Percentiles rank a stretch among this genome's conserved stretches.
Conservation (phyloP, 2,329 filamentous ascomycete genomes). For the Stylonectria norvegica region DNA sequence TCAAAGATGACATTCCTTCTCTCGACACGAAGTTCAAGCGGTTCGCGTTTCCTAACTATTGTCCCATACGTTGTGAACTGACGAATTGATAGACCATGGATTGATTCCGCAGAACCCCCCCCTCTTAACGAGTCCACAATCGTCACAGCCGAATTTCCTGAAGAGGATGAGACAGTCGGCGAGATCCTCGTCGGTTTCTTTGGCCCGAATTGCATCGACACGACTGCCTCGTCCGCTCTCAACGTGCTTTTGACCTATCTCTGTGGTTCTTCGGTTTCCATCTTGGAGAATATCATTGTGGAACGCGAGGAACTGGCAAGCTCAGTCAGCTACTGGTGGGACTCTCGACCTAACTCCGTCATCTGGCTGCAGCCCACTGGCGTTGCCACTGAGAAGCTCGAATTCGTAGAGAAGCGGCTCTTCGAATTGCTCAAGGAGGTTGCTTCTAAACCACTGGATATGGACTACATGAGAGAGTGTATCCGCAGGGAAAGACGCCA, state of each 20-base stretch:
- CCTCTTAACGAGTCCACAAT: constrained; percentile 68
- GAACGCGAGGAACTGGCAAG: constrained; percentile 91
- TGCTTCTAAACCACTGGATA: constrained; percentile 75
- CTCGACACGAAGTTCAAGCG: constrained; percentile 73
- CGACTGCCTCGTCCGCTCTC: constrained; percentile 65
- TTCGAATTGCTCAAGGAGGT: constrained; percentile 81
- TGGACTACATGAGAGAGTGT: constrained; percentile 87
- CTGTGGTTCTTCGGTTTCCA: constrained; percentile 85
- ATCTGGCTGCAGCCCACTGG: constrained; percentile 84
- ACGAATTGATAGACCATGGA: constrained; percentile 62
- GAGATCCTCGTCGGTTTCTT: constrained; percentile 85
- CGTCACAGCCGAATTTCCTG: constrained; percentile 84
- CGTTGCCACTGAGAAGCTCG: constrained; percentile 82
- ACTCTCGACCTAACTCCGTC: constrained; percentile 74
- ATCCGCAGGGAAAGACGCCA: constrained; percentile 77
- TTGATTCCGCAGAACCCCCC: constrained; percentile 78
- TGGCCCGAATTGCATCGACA: constrained; percentile 75
- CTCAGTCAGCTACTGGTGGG: constrained; percentile 74
- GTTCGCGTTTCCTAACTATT: constrained; percentile 22
- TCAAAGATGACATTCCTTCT: constrained; percentile 76
- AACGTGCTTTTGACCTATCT: constrained; percentile 82
- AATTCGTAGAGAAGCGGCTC: constrained; percentile 78
- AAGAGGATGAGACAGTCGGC: constrained; percentile 91
- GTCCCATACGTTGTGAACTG: constrained; percentile 2
- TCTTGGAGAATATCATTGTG: constrained; percentile 88